Evolutionary conservation across 106 monocot genomes (phyloP).

Genomic region (Chionographis japonica): DNA sequence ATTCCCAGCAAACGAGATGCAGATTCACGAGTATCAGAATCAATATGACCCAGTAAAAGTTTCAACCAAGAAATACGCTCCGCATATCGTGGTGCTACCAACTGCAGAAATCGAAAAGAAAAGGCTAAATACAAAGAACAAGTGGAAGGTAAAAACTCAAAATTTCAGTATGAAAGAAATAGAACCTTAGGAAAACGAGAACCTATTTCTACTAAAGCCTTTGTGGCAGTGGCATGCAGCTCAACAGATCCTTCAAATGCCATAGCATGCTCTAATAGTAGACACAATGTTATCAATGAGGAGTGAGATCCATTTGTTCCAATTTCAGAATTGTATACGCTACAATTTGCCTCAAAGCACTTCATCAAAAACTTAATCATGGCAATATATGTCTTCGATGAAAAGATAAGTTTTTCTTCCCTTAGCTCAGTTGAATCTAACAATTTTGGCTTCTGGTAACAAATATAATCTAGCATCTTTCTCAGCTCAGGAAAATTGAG

Average conservation of each 20-base stretch:
- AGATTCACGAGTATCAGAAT: slow-evolving; percentile 84
- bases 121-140: background rate
- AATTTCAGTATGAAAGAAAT: slow-evolving; percentile 4
- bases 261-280: slow-evolving; percentile 83
- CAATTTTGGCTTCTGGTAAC: slow-evolving; percentile 56
- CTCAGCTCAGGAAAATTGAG: slow-evolving; percentile 54
- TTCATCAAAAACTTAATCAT: slow-evolving; percentile 93
- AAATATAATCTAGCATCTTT: slow-evolving; percentile 74
- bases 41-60: slow-evolving; percentile 66
- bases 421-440: slow-evolving; percentile 38
- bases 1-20: slow-evolving; percentile 74
- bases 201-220: slow-evolving; percentile 74
- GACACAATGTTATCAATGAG: slow-evolving; percentile 43
- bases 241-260: slow-evolving; percentile 80
- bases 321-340: slow-evolving; percentile 12
- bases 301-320: slow-evolving; percentile 23
- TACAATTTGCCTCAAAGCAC: slow-evolving; percentile 62
- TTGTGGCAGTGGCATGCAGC: slow-evolving; percentile 68
- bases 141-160: background rate
- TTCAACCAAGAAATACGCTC: slow-evolving; percentile 64
- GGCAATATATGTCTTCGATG: slow-evolving; percentile 76
- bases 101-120: slow-evolving; percentile 32
- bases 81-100: slow-evolving; percentile 68
- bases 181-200: slow-evolving; percentile 67
- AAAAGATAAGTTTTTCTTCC: slow-evolving; percentile 63